These are phyloP conservation scores for Reticulascus tulasneorum DNA, from an alignment of 2,329 filamentous ascomycete species.

Conservation along the genomic window DNA sequence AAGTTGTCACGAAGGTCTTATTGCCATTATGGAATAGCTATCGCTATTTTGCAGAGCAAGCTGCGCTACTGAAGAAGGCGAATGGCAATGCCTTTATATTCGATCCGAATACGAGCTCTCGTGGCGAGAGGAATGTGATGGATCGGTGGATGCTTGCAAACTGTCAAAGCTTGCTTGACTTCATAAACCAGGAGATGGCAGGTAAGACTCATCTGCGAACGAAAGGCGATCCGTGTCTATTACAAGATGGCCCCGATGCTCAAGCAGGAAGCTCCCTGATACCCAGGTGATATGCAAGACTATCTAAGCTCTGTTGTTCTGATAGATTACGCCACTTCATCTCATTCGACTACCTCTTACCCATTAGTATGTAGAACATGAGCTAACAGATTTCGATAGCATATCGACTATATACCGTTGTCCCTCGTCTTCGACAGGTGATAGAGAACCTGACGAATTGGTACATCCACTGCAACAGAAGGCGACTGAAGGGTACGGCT, in stretches of 20 bases:
- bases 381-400: no score
- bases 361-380: no score
- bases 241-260: no score
- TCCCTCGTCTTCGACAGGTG: constrained; percentile 74
- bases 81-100: constrained; percentile 73
- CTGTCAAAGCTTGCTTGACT: constrained; percentile 85
- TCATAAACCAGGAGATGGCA: constrained; percentile 89
- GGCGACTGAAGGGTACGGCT: constrained; percentile 84
- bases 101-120: constrained; percentile 70
- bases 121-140: constrained; percentile 87
- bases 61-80: constrained; percentile 80
- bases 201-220: no score
- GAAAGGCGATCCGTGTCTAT: no score
- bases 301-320: no score
- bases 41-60: constrained; percentile 92
- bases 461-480: constrained; percentile 95
- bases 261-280: no score
- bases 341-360: constrained; percentile 43
- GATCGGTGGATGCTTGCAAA: constrained; percentile 93
- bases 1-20: constrained; percentile 88
- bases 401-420: constrained; percentile 85
- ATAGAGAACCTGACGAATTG: constrained; percentile 98
- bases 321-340: no score
- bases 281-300: no score
- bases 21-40: constrained; percentile 94